Base-by-base conservation (phyloP, 441 rosid species). In the Kokia cookei region DNA sequence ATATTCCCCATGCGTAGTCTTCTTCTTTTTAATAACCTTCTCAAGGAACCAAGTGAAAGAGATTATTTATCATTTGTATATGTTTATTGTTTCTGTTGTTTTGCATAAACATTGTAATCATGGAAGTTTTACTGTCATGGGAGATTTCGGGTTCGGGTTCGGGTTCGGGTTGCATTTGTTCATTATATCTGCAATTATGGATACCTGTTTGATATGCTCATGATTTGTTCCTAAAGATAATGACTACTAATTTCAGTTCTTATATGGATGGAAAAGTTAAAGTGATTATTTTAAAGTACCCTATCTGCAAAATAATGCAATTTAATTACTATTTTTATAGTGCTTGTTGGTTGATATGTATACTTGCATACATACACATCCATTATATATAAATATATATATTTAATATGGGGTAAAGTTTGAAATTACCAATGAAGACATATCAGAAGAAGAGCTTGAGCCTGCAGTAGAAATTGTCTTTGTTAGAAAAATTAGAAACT, bases 161-260 rank as follows among this genome's bases (percentile, higher is more conserved):
- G 43, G 43, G 12, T 15, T 48, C 5, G 53, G 53, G 43, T 40
- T 40, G 53, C 4, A 48, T 53, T 7, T 3, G 11, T 17, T 53
- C 19, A 53, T 53, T 53, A 53, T 53, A n/a, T 53, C 92, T 19
- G 93, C 95, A 6, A 84, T 83, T 1, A 80, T 84, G 85, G 91
- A 93, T 60, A 76, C 86, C 86, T 50, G 91, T 90, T 77, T 89
- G 94, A 24, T 88, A 66, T 73, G 43, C 43, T 40, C 43, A 40
- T 40, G 43, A 40, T 40, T 40, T 40, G 43, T 7, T 40, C 43
- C 43, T 40, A 40, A 40, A 40, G 7, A 40, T 40, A 40, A 40
- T 40, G 43, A 64, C 19, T 17, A 40, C 45, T 32, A 32, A 61
- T 35, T 19, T 47, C 26, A 32, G 19, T 47, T 47, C 37, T 13